Percentiles rank a stretch among this genome's conserved stretches.
These are phyloP conservation scores for Candida schatavii DNA, from an alignment of 805 yeast species.

Conservation along the genomic window DNA sequence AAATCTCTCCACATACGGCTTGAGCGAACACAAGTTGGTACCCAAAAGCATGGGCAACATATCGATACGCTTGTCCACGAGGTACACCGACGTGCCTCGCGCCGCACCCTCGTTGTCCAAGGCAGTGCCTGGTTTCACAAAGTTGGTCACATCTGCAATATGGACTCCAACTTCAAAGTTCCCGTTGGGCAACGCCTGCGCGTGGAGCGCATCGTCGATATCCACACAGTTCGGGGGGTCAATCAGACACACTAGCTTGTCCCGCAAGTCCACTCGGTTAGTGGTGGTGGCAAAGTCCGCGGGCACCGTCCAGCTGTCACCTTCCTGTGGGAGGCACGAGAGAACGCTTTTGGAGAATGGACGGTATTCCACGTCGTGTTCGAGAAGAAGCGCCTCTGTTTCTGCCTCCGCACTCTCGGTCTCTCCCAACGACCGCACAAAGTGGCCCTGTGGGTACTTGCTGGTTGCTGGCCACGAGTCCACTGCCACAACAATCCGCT, in stretches of 20 bases:
- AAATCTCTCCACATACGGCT: slow-evolving; percentile 92
- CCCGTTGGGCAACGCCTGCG: slow-evolving; percentile 80
- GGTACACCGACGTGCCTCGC: slow-evolving; percentile 94
- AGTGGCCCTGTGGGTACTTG: slow-evolving; percentile 91
- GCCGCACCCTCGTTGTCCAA: slow-evolving; percentile 95
- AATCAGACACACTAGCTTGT: slow-evolving; percentile 86
- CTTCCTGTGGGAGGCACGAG: slow-evolving; percentile 90
- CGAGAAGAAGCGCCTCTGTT: slow-evolving; percentile 88
- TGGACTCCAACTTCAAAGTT: slow-evolving; percentile 98
- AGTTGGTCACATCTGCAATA: slow-evolving; percentile 97
- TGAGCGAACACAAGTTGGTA: slow-evolving; percentile 91
- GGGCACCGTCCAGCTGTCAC: slow-evolving; percentile 91
- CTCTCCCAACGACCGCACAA: slow-evolving; percentile 83
- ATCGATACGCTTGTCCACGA: slow-evolving; percentile 97
- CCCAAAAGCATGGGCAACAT: slow-evolving; percentile 96
- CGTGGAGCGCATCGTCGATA: slow-evolving; percentile 95
- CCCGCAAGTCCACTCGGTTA: slow-evolving; percentile 84
- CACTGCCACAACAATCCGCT: slow-evolving; percentile 87
- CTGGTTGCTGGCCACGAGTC: slow-evolving; percentile 90
- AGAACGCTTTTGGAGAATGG: slow-evolving; percentile 92
- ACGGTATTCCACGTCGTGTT: slow-evolving; percentile 94
- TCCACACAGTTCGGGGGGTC: slow-evolving; percentile 99
- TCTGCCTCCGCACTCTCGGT: slow-evolving; percentile 93
- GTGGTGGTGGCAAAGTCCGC: slow-evolving; percentile 40
- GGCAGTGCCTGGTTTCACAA: slow-evolving; percentile 89